Evolutionary conservation across 306 rosid species (phyloP).

Genomic region (Acacia acuminata): DNA sequence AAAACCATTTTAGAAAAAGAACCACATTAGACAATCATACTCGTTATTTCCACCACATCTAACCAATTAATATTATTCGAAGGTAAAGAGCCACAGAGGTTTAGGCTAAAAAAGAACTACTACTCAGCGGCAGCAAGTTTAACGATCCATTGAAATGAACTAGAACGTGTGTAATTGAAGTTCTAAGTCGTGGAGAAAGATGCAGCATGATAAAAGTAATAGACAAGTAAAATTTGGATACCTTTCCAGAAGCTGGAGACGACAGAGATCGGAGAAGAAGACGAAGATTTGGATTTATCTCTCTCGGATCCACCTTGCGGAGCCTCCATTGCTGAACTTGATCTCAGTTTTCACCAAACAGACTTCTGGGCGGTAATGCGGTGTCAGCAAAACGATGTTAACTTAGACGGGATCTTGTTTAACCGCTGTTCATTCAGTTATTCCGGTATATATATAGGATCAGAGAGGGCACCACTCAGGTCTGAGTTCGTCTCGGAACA

Average conservation of each 20-base stretch:
- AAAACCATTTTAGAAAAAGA: not conserved
- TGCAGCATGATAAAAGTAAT: not conserved
- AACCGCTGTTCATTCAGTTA: not conserved
- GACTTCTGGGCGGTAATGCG: slow-evolving; percentile 23
- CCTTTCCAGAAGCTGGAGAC: slow-evolving; percentile 92
- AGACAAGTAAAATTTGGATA: slow-evolving; percentile 17
- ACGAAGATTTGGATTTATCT: slow-evolving; percentile 56
- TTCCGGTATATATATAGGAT: too few species aligned
- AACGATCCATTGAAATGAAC: slow-evolving; percentile 8
- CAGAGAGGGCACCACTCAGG: not conserved
- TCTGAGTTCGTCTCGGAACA: not conserved
- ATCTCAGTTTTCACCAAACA: slow-evolving; percentile 10
- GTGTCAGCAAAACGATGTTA: slow-evolving; percentile 38
- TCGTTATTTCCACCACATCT: not conserved
- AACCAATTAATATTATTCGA: not conserved
- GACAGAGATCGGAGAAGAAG: slow-evolving; percentile 77
- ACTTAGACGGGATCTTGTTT: slow-evolving; percentile 10
- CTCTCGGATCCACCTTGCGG: slow-evolving; percentile 74
- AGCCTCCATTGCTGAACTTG: slow-evolving; percentile 52
- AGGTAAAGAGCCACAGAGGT: not conserved
- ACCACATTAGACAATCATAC: not conserved
- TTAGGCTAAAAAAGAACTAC: not conserved
- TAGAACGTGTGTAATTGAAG: slow-evolving; percentile 15
- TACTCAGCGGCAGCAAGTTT: not conserved
- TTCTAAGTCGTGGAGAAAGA: not conserved